Base-by-base conservation (phyloP, 1,139 yeast genomes). In the Pichia sp. region DNA sequence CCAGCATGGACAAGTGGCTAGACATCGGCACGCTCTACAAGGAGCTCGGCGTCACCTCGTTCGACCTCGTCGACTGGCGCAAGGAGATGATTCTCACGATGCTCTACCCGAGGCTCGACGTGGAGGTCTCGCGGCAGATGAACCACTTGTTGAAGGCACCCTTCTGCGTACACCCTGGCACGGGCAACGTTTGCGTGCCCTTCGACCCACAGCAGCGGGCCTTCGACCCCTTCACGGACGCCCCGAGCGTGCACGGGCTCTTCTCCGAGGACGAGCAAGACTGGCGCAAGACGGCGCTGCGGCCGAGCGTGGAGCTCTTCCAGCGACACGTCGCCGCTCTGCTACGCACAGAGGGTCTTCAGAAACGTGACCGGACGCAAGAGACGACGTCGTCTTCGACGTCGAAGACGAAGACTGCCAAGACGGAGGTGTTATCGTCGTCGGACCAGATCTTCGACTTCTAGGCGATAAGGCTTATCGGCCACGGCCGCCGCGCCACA, bases 101-200 rank as follows among this genome's bases (percentile, higher is more conserved):
- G 58, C 71, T 90, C 73, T 93, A 91, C 66, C 99, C 99, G 28
- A 79, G 96, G 61, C 74, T 93, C 58, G 99, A 93, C 78, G 82
- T 87, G 50, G 96, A 91, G 67, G 99, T 93, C 42, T 87, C 99
- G 9, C 79, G 85, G 60, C 96, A 87, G 67, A 75, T 91, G 61
- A 88, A 84, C 69, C 99, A 93, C 73, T 83, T 93, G 71, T 79
- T 93, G 62, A 93, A 93, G 66, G 87, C 98, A 1, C 99, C 99
- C n/a, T 93, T 95, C 68, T 93, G 98, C 73, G 84, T 93, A 47
- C 99, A 93, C 66, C 99, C 99, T 1, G 84, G 90, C 6, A 95
- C 99, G 0, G 98, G 97, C n/a, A 87, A 90, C 61, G 87, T 93
- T 4, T 93, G 99, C 80, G 97, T 95, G 7, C 97, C 99, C 0